These are phyloP conservation scores for Funneliformis caledonium DNA, from an alignment of 371 early-diverging fungal species.

Conservation along the genomic window DNA sequence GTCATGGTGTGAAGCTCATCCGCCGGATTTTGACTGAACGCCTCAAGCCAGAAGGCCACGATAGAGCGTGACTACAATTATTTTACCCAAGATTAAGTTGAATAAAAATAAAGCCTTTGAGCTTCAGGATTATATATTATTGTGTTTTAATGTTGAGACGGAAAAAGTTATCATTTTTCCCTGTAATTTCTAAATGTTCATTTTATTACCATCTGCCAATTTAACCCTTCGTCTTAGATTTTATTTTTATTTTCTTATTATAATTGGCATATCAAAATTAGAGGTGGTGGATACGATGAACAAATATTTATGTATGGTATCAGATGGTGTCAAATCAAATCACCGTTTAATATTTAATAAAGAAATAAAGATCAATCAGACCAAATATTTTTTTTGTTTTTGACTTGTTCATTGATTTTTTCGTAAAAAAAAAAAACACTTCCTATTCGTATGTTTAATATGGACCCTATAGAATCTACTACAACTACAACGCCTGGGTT, in stretches of 20 bases:
- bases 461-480: background rate
- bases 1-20: slow-evolving; percentile 63
- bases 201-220: slow-evolving; percentile 29
- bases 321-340: too few species aligned
- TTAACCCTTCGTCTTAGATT: slow-evolving; percentile 36
- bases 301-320: too few species aligned
- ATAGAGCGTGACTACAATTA: slow-evolving; percentile 36
- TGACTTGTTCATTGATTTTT: too few species aligned
- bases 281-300: too few species aligned
- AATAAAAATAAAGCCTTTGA: slow-evolving; percentile 27
- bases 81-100: slow-evolving; percentile 11
- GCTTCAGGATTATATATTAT: slow-evolving; percentile 7
- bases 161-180: background rate
- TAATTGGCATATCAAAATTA: background rate
- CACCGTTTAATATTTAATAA: too few species aligned
- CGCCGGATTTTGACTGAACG: slow-evolving; percentile 64
- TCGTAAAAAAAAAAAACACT: too few species aligned
- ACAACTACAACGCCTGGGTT: background rate
- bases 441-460: too few species aligned
- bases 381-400: too few species aligned
- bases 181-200: slow-evolving; percentile 33
- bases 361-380: too few species aligned
- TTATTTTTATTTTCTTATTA: background rate
- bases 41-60: slow-evolving; percentile 45
- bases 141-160: background rate